Base-by-base conservation (phyloP, 805 yeast genomes). In the Myxozyma monticola region DNA sequence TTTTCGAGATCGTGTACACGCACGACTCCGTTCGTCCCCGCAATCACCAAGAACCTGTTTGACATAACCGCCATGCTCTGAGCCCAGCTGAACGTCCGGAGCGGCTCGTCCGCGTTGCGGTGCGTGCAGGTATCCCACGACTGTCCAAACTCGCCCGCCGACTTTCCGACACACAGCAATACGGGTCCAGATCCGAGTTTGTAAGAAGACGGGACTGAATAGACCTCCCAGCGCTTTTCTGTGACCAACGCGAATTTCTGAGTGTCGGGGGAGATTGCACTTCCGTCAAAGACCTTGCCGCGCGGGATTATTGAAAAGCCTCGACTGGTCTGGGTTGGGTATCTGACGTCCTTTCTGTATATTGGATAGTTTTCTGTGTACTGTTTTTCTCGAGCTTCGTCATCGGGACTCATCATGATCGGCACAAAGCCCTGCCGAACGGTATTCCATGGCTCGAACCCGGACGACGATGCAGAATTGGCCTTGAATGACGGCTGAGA, bases 351-450 rank as follows among this genome's bases (percentile, higher is more conserved):
- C 54, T 78, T 83, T 51, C 96, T 75, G 63, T 84, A 86, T 48
- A 81, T 79, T 0, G 97, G 97, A 68, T 88, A 89, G 60, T 91
- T 87, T 60, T 82, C 84, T 4, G 83, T 81, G 65, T 83, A 88
- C 45, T 81, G 74, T 47, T 77, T 74, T 63, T 87, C 96, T 55
- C 82, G 80, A 41, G 62, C 63, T 18, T 65, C 57, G 37, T 59
- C 61, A 20, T 53, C 59, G 10, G 57, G 46, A 10, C 39, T 30
- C 40, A 53, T 47, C 38, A 54, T 25, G 15, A 51, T 28, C 33
- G 50, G 57, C 12, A 37, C 42, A 25, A 44, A 49, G 14, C 41
- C 50, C 8, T 34, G 4, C 3, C 42, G 45, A 15, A 29, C 24
- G 15, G 33, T 15, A 12, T 43, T 31, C 56, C 52, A 50, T 24